Percentiles rank a stretch among this genome's conserved stretches.
Conservation (phyloP, 75 land plant species). For the Cupressus sempervirens region DNA sequence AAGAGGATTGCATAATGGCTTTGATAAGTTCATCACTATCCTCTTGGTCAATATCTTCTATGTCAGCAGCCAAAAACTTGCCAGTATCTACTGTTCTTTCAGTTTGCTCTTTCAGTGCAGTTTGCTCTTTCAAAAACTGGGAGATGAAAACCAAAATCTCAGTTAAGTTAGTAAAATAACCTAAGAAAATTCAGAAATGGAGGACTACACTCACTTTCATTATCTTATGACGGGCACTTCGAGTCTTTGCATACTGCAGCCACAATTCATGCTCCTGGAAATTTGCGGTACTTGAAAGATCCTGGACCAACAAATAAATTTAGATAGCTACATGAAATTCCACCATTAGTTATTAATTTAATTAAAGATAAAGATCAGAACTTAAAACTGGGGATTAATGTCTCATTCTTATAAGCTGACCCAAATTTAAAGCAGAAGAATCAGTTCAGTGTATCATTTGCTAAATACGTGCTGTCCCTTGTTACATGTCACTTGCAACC, state of each 20-base stretch:
- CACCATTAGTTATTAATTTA: not conserved
- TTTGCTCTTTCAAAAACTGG: slow-evolving; percentile 91
- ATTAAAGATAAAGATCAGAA: not conserved
- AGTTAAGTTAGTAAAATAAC: not conserved
- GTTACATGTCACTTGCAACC: not conserved
- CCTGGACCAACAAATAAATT: slow-evolving; percentile 40
- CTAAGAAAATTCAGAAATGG: not conserved
- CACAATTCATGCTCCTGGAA: slow-evolving; percentile 86
- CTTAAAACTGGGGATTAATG: not conserved
- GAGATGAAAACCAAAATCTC: not conserved
- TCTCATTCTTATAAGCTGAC: not conserved
- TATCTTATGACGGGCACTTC: slow-evolving; percentile 97
- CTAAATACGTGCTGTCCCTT: not conserved
- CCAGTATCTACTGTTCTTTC: slow-evolving; percentile 79
- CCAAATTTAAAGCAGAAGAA: not conserved
- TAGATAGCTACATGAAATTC: not conserved
- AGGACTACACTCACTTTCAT: slow-evolving; percentile 58
- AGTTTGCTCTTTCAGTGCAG: slow-evolving; percentile 56
- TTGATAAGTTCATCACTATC: slow-evolving; percentile 1
- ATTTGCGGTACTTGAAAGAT: slow-evolving; percentile 63
- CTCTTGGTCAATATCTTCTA: slow-evolving; percentile 30
- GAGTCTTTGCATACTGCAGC: slow-evolving; percentile 91
- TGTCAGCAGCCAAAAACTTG: slow-evolving; percentile 63
- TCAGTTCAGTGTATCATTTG: not conserved
- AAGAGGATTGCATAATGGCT: not conserved